These are phyloP conservation scores for Fomitopsis betulina DNA, from an alignment of 1,284 basidiomycete genomes.

Conservation along the genomic window DNA sequence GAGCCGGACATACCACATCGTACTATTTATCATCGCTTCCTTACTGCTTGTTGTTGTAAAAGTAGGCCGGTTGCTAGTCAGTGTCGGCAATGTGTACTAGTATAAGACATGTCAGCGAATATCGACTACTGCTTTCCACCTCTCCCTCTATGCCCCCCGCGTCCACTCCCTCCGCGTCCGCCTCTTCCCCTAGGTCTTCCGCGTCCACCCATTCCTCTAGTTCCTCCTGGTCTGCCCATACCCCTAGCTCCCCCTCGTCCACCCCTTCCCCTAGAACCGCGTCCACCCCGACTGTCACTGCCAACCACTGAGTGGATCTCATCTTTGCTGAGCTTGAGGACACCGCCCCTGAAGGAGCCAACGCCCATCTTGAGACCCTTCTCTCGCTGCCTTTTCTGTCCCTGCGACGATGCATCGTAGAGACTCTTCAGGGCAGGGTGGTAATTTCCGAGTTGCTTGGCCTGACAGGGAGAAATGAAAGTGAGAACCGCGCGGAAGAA, in stretches of 20 bases:
- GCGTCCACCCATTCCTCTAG: too few relatives aligned
- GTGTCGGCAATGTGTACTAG: neutral
- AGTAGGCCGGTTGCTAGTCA: neutral
- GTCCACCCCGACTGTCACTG: slow-evolving; percentile 8
- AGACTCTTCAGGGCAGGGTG: slow-evolving; percentile 69
- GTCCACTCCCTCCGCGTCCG: too few relatives aligned
- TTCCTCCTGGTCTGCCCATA: neutral
- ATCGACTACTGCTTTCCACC: slow-evolving; percentile 14
- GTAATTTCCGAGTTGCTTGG: slow-evolving; percentile 77
- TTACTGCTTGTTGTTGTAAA: neutral
- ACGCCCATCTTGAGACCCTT: slow-evolving; percentile 72
- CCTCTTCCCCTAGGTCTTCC: neutral
- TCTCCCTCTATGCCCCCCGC: slow-evolving; percentile 3
- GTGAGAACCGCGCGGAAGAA: neutral
- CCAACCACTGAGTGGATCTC: slow-evolving; percentile 50
- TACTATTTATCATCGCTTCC: neutral
- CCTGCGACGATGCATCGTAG: slow-evolving; percentile 42
- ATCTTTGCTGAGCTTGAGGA: slow-evolving; percentile 54
- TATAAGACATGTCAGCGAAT: neutral
- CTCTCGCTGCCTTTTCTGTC: slow-evolving; percentile 42
- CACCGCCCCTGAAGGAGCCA: slow-evolving; percentile 67
- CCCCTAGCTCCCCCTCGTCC: too few relatives aligned
- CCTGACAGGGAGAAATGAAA: slow-evolving; percentile 35
- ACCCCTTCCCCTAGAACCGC: slow-evolving; percentile 10
- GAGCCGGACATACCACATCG: neutral